A percentile compares a stretch with the other conserved stretches of the same genome.
Evolutionary conservation across 345 rosid species (phyloP).

Genomic region (Clausena lansium): DNA sequence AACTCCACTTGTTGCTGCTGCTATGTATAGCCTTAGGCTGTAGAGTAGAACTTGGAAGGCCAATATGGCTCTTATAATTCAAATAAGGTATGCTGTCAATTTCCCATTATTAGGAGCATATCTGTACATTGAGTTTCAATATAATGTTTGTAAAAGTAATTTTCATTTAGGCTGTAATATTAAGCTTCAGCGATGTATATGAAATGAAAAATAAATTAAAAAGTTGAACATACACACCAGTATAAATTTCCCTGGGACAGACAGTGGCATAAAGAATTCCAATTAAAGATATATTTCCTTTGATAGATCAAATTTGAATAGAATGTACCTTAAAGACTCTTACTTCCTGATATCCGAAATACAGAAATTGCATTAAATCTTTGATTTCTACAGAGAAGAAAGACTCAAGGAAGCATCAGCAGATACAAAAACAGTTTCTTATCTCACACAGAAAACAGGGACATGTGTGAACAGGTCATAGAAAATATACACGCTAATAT

Average conservation of each 20-base stretch:
- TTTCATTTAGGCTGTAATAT: background rate
- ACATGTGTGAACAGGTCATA: background rate
- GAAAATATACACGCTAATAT: background rate
- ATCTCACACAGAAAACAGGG: background rate
- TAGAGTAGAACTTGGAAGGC: constrained; percentile 8
- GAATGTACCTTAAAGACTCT: background rate
- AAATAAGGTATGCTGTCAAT: constrained; percentile 26
- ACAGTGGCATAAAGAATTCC: background rate
- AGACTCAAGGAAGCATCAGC: background rate
- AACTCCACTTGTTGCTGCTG: background rate
- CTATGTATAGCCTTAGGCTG: background rate
- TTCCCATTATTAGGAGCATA: constrained; percentile 17
- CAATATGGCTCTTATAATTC: background rate
- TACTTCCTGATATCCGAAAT: background rate
- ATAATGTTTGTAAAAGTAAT: background rate
- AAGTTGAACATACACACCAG: background rate
- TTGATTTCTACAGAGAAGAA: background rate
- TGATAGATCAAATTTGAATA: background rate
- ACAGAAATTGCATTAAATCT: background rate
- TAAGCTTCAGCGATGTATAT: background rate
- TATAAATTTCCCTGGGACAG: background rate
- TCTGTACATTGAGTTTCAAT: background rate
- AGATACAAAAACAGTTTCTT: background rate
- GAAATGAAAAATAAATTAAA: background rate
- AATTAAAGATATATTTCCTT: background rate